Evolutionary conservation across 2,329 filamentous ascomycete species (phyloP).

Genomic region (Botrytis squamosa): DNA sequence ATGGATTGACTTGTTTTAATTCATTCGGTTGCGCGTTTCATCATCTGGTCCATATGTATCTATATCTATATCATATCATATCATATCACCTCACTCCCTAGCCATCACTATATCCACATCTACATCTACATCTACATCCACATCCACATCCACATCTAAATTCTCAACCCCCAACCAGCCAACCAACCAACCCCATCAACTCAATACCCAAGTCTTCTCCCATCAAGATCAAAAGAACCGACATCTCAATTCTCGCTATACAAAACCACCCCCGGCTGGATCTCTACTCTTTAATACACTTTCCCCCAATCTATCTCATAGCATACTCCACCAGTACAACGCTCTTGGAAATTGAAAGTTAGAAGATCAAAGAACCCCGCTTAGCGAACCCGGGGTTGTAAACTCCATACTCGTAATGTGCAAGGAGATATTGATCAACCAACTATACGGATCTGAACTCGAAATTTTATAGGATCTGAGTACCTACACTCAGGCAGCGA

Average conservation of each 20-base stretch:
- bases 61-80: too few species aligned
- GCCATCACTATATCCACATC: too few species aligned
- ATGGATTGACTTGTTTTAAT: neutral
- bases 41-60: neutral
- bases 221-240: too few species aligned
- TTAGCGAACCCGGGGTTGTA: neutral
- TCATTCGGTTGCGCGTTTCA: neutral
- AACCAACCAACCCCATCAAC: too few species aligned
- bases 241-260: too few species aligned
- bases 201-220: too few species aligned
- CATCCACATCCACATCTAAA: too few species aligned
- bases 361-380: neutral
- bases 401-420: neutral
- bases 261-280: neutral
- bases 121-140: too few species aligned
- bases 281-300: rapidly evolving
- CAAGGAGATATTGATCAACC: too few species aligned
- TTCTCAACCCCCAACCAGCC: too few species aligned
- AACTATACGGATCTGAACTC: neutral
- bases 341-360: neutral
- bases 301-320: neutral
- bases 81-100: too few species aligned
- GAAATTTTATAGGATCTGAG: neutral
- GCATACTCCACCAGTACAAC: neutral
- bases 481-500: neutral